These are phyloP conservation scores for Pythium pyrilobum DNA, from an alignment of 352 stramenopile genomes.

Conservation along the genomic window DNA sequence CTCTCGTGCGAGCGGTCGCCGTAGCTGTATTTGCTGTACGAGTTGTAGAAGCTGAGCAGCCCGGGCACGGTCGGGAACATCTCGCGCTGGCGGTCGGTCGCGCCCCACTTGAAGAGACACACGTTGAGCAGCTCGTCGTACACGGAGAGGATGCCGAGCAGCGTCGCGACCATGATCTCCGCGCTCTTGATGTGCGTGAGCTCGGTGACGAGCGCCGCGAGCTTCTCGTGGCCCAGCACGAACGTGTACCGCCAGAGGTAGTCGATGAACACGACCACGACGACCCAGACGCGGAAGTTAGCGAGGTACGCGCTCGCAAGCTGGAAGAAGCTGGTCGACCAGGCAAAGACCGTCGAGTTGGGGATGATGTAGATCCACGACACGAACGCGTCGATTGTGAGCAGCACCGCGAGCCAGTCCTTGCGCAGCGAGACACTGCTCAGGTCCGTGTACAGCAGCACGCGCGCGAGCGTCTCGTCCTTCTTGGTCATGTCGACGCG, in stretches of 20 bases:
- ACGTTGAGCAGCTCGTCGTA: slow-evolving; percentile 17
- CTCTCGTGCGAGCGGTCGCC: slow-evolving; percentile 17
- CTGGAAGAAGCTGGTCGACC: slow-evolving; percentile 14
- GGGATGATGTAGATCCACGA: slow-evolving; percentile 23
- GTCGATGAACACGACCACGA: slow-evolving; percentile 21
- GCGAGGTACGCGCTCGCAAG: slow-evolving; percentile 22
- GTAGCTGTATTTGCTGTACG: slow-evolving; percentile 21
- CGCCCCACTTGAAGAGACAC: slow-evolving; percentile 12
- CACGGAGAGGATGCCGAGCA: slow-evolving; percentile 14
- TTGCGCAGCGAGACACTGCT: slow-evolving; percentile 21
- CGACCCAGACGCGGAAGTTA: slow-evolving; percentile 22
- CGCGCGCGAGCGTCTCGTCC: slow-evolving; percentile 14
- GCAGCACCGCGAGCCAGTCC: slow-evolving; percentile 6
- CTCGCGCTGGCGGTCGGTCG: slow-evolving; percentile 14
- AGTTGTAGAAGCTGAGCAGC: slow-evolving; percentile 16
- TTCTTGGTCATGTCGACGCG: no score
- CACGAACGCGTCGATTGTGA: slow-evolving; percentile 15
- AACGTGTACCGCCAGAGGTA: slow-evolving; percentile 6
- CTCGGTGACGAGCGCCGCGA: slow-evolving; percentile 19
- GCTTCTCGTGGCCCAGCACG: slow-evolving; percentile 8
- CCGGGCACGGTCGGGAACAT: slow-evolving; percentile 6
- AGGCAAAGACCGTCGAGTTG: slow-evolving; percentile 23
- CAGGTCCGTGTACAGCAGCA: slow-evolving; percentile 25
- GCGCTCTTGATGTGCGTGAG: slow-evolving; percentile 20
- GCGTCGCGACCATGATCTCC: slow-evolving; percentile 23